Evolutionary conservation across 768 basidiomycete genomes (phyloP).

Genomic region (Termitomyces sp.): DNA sequence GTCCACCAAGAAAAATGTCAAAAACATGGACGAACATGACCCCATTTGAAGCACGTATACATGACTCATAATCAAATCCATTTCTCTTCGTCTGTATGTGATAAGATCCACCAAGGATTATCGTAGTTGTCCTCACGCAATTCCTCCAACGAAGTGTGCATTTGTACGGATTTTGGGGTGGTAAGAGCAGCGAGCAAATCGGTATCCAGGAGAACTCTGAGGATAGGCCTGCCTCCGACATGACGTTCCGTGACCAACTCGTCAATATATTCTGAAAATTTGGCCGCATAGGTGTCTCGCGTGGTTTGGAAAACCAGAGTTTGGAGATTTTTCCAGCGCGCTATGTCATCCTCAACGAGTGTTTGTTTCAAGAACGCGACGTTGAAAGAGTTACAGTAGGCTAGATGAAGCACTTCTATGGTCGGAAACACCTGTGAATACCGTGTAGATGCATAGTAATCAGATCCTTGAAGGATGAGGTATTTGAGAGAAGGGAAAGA

Average conservation of each 20-base stretch:
- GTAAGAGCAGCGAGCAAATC: slow-evolving; percentile 19
- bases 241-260: slow-evolving; percentile 17
- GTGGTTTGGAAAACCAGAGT: slow-evolving; percentile 26
- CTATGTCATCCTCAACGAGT: slow-evolving; percentile 12
- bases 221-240: slow-evolving; percentile 14
- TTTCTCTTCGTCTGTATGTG: slow-evolving; percentile 8
- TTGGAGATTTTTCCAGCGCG: slow-evolving; percentile 19
- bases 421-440: slow-evolving; percentile 26
- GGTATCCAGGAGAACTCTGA: slow-evolving; percentile 24
- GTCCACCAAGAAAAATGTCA: no score
- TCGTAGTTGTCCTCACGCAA: slow-evolving; percentile 20
- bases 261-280: slow-evolving; percentile 16
- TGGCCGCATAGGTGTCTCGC: slow-evolving; percentile 18
- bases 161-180: slow-evolving; percentile 1
- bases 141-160: slow-evolving; percentile 12
- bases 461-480: slow-evolving; percentile 25
- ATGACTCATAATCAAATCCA: background rate
- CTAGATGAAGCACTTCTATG: slow-evolving; percentile 28
- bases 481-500: slow-evolving; percentile 31
- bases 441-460: slow-evolving; percentile 14
- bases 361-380: slow-evolving; percentile 15
- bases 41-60: no score
- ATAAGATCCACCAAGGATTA: slow-evolving; percentile 30
- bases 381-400: slow-evolving; percentile 21
- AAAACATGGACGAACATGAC: no score